These are phyloP conservation scores for Cladosporium sp. DNA, from an alignment of 2,329 filamentous ascomycete species.

Conservation along the genomic window DNA sequence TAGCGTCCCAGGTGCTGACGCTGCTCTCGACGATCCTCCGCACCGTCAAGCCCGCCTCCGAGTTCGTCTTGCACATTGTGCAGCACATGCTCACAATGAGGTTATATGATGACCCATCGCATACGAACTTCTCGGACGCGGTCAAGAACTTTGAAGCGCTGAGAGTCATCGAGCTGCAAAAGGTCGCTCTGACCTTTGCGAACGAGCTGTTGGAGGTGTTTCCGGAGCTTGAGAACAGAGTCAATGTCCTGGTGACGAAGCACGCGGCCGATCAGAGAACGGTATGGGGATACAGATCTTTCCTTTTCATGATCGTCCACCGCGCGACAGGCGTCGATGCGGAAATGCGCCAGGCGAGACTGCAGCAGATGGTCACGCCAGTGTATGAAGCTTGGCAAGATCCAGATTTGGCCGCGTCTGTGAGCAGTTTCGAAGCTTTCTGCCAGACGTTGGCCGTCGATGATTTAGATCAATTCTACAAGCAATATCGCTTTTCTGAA, in stretches of 20 bases:
- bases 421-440: constrained; percentile 73
- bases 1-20: constrained; percentile 27
- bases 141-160: constrained; percentile 83
- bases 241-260: constrained; percentile 71
- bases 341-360: constrained; percentile 61
- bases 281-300: constrained; percentile 78
- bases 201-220: constrained; percentile 83
- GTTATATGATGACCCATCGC: constrained; percentile 64
- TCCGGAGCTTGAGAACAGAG: constrained; percentile 74
- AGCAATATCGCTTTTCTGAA: constrained; percentile 63
- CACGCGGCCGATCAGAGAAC: constrained; percentile 73
- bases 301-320: constrained; percentile 90
- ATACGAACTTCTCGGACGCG: constrained; percentile 73
- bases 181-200: constrained; percentile 82
- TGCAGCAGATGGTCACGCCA: constrained; percentile 74
- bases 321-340: constrained; percentile 70
- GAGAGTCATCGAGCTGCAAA: constrained; percentile 79
- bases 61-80: constrained; percentile 79
- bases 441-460: constrained; percentile 73
- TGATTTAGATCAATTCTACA: constrained; percentile 73
- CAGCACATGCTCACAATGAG: constrained; percentile 85
- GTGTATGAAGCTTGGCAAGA: constrained; percentile 76
- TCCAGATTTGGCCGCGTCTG: constrained; percentile 57
- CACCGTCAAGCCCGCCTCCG: constrained; percentile 21
- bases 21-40: constrained; percentile 26